Percentiles rank a stretch among this genome's conserved stretches.
These are phyloP conservation scores for Lanzia echinophila DNA, from an alignment of 2,329 filamentous ascomycete species.

Conservation along the genomic window DNA sequence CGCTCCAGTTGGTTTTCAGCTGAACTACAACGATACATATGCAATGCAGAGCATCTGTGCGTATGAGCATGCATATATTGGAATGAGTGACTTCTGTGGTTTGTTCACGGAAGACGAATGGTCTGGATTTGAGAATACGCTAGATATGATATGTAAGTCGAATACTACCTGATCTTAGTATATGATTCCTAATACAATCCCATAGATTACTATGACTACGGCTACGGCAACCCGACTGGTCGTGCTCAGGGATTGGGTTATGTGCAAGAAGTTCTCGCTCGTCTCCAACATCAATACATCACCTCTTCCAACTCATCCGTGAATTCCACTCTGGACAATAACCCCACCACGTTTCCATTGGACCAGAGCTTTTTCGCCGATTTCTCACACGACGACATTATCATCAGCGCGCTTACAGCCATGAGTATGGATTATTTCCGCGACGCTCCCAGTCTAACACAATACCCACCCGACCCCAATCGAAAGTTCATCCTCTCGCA, in stretches of 20 bases:
- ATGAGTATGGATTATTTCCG: slow-evolving; percentile 49
- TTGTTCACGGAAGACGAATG: slow-evolving; percentile 50
- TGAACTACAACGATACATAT: slow-evolving; percentile 45
- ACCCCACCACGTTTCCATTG: slow-evolving; percentile 65
- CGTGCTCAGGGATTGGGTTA: slow-evolving; percentile 81
- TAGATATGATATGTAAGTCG: slow-evolving; percentile 46
- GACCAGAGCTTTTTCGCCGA: slow-evolving; percentile 66
- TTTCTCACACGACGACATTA: slow-evolving; percentile 85
- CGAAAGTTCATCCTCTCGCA: slow-evolving; percentile 43
- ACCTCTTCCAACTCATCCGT: slow-evolving; percentile 61
- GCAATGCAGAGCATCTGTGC: slow-evolving; percentile 47
- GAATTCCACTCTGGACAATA: slow-evolving; percentile 67
- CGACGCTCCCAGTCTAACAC: slow-evolving; percentile 37
- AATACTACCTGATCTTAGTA: no score
- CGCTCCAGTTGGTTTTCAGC: slow-evolving; percentile 40
- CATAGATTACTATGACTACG: slow-evolving; percentile 57
- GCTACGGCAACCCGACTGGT: slow-evolving; percentile 71
- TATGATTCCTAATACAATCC: background rate
- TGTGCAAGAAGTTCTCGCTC: slow-evolving; percentile 75
- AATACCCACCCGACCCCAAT: slow-evolving; percentile 38
- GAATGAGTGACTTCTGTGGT: slow-evolving; percentile 43
- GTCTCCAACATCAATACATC: slow-evolving; percentile 62
- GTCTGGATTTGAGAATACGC: slow-evolving; percentile 45
- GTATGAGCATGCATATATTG: slow-evolving; percentile 46
- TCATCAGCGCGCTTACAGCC: slow-evolving; percentile 57